A percentile compares a stretch with the other conserved stretches of the same genome.
phyloP scores from a whole-genome alignment of 2,329 filamentous ascomycete species.

The Coniochaeta sp. region DNA sequence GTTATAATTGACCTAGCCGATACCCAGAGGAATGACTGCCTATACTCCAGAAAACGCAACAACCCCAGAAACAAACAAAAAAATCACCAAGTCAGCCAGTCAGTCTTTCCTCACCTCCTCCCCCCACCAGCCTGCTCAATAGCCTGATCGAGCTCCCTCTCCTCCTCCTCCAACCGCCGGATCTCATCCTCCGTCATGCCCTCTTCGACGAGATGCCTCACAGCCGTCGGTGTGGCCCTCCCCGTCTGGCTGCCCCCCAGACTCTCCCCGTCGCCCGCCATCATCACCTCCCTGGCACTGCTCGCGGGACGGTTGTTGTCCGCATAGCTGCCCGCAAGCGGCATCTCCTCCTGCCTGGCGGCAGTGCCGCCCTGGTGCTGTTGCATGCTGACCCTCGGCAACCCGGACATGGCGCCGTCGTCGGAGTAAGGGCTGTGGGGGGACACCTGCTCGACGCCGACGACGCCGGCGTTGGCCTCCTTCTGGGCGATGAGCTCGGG shows the following conservation, averaged over 20 bases:
- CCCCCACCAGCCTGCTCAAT: constrained; percentile 34
- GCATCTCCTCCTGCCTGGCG: constrained; percentile 9
- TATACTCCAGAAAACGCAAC: no score
- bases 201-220: constrained; percentile 50
- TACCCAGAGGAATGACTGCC: background rate
- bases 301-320: constrained; percentile 10
- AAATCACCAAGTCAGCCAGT: background rate
- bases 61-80: background rate
- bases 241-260: background rate
- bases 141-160: constrained; percentile 47
- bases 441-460: constrained; percentile 24
- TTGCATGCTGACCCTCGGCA: background rate
- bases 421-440: constrained; percentile 37
- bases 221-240: constrained; percentile 17
- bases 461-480: constrained; percentile 28
- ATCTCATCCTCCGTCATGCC: constrained; percentile 54
- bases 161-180: constrained; percentile 47
- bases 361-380: constrained; percentile 9
- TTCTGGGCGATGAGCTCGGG: constrained; percentile 38
- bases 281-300: no score
- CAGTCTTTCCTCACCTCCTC: background rate
- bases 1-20: background rate
- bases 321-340: constrained; percentile 25
- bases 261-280: background rate
- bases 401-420: constrained; percentile 18